These are phyloP conservation scores for Phytophthora quininea DNA, from an alignment of 352 stramenopile species.

Conservation along the genomic window DNA sequence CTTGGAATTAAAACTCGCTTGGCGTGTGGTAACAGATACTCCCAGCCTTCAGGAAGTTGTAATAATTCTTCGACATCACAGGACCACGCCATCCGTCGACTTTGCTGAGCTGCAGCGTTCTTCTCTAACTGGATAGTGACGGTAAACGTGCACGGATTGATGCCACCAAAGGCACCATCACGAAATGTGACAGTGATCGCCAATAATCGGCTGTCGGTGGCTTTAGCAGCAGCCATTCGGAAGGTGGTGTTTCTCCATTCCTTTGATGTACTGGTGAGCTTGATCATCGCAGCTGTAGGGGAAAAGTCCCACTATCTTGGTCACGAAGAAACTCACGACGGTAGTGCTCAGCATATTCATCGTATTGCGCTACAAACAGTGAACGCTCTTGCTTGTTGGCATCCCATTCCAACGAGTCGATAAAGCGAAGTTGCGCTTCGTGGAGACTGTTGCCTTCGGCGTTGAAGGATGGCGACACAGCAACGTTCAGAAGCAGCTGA, in stretches of 20 bases:
- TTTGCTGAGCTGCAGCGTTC: constrained; percentile 21
- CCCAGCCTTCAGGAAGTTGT: constrained; percentile 15
- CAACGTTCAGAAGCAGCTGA: constrained; percentile 56
- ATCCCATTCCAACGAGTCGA: constrained; percentile 13
- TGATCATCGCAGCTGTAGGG: constrained; percentile 44
- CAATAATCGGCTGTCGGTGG: constrained; percentile 25
- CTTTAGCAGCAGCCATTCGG: constrained; percentile 51
- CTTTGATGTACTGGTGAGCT: constrained; percentile 25
- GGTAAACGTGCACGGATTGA: constrained; percentile 27
- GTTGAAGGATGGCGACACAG: constrained; percentile 42
- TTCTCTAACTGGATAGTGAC: constrained; percentile 43
- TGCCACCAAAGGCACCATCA: constrained; percentile 1
- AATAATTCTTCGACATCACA: constrained; percentile 30
- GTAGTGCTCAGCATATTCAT: constrained; percentile 43
- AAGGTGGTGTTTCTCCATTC: constrained; percentile 48
- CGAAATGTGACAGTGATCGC: constrained; percentile 31
- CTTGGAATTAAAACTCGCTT: constrained; percentile 14
- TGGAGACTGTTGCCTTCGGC: constrained; percentile 9
- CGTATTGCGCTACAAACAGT: constrained; percentile 40
- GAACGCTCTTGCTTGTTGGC: background rate
- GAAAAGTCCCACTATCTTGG: constrained; percentile 27
- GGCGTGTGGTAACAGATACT: constrained; percentile 7
- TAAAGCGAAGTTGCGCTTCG: constrained; percentile 28
- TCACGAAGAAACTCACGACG: constrained; percentile 13
- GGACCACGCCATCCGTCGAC: constrained; percentile 45